Base-by-base conservation (phyloP, 148 eudicot species). In the Fagopyrum esculentum region DNA sequence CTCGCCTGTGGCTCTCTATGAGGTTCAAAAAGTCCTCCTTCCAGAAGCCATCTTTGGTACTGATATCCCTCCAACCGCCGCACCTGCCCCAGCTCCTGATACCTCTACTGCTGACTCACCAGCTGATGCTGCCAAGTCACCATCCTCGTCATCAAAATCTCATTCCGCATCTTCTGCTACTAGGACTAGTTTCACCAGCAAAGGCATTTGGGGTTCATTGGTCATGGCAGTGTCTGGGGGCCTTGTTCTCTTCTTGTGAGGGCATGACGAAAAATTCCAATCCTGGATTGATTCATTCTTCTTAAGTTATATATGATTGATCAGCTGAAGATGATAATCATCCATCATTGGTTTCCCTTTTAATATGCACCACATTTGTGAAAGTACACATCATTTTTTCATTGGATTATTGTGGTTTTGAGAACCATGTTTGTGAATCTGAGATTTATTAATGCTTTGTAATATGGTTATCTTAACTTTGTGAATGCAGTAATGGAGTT, bases 11-110 rank as follows among this genome's bases (percentile, higher is more conserved):
- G 97, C 93, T 1, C 16, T 94, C 46, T 94, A 91, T 61, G 88
- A 91, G 82, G 81, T 90, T 44, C 82, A 87, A 45, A 87, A 83
- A 73, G 96, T 94, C 46, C 87, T 94, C 6, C 92, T 94, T n/a
- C 98, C 98, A 0, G 93, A 81, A 73, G 91, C 92, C 1, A 91
- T 94, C 72, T 94, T 88, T 17, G 98, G 98, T 22, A 90, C 90
- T 0, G 96, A 94, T 45, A 90, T 94, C 7, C 98, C 98, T 6
- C 98, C 98, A 6, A 81, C 74, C 16, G 85, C 98, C 0, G 93
- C 97, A 17, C 98, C 98, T 2, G 97, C 93, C 0, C 98, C 98
- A 0, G 88, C 90, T 10, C 92, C 94, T 0, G 90, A 82, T 4
- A 64, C 64, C 15, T 75, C 87, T 4, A 74, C 82, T 13, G 90